A percentile compares a stretch with the other conserved stretches of the same genome.
phyloP scores from a whole-genome alignment of 208 protist genomes.

The Leishmania martiniquensis region DNA sequence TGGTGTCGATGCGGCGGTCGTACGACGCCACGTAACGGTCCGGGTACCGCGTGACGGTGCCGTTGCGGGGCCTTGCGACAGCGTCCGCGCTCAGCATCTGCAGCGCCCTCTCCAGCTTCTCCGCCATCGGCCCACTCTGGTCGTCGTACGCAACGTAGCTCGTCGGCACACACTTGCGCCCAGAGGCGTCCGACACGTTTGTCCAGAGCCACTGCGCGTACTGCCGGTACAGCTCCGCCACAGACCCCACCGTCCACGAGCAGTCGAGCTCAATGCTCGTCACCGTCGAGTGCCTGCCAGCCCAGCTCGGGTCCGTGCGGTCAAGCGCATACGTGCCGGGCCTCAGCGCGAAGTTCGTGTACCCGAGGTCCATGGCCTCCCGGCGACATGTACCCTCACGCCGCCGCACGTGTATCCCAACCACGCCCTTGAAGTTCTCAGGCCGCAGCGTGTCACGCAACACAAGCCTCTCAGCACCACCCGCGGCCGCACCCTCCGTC shows the following conservation, averaged over 20 bases:
- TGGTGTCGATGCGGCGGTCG: neutral
- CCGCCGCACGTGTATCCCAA: constrained; percentile 19
- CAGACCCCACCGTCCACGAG: constrained; percentile 9
- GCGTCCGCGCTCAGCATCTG: neutral
- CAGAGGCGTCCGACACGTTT: neutral
- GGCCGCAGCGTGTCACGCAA: constrained; percentile 18
- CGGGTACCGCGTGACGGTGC: neutral
- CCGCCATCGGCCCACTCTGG: constrained; percentile 9
- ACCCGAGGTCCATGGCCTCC: neutral
- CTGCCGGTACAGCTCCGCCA: neutral
- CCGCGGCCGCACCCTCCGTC: neutral
- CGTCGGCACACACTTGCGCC: neutral
- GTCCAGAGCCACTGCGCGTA: neutral
- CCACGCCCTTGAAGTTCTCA: neutral
- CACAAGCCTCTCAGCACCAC: neutral
- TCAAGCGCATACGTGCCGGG: constrained; percentile 9
- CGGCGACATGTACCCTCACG: constrained; percentile 20
- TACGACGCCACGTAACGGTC: neutral
- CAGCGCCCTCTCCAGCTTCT: constrained; percentile 7
- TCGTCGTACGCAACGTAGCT: constrained; percentile 20
- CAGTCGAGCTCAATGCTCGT: constrained; percentile 14
- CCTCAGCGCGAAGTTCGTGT: constrained; percentile 3
- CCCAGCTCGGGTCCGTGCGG: neutral
- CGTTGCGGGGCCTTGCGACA: neutral
- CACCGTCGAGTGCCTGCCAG: neutral